A percentile compares a stretch with the other conserved stretches of the same genome.
These are phyloP conservation scores for Brassica nigra DNA, from an alignment of 345 rosid genomes.

Conservation along the genomic window DNA sequence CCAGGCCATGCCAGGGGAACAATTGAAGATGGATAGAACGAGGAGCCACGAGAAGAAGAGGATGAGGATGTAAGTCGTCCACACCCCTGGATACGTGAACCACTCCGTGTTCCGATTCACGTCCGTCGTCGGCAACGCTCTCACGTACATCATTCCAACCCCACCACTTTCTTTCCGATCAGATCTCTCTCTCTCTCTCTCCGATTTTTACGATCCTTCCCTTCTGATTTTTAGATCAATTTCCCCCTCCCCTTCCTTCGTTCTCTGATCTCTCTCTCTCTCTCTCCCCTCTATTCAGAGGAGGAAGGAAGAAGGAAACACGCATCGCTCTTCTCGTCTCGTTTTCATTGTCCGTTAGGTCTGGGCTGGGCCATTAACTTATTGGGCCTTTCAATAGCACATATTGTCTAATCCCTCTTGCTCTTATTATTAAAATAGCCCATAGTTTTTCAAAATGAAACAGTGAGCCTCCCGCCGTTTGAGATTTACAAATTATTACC, in stretches of 20 bases:
- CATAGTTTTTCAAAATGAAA: not conserved
- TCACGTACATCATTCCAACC: constrained; percentile 53
- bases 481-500: not conserved
- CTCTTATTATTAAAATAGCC: not conserved
- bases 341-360: not conserved
- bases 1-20: constrained; percentile 70
- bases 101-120: constrained; percentile 83
- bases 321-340: constrained; percentile 1
- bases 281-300: not conserved
- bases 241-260: not conserved
- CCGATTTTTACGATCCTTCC: not conserved
- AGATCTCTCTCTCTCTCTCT: not conserved
- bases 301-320: not conserved
- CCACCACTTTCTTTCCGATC: not conserved
- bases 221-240: not conserved
- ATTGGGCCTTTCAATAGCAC: not conserved
- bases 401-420: not conserved
- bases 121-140: constrained; percentile 77
- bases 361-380: not conserved
- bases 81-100: constrained; percentile 87
- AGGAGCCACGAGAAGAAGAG: constrained; percentile 74
- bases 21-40: constrained; percentile 58
- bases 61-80: constrained; percentile 69
- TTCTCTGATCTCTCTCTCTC: not conserved
- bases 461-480: not conserved